Evolutionary conservation across 139 green algal genomes (phyloP), one percentile per base, ranked within the genome.

Genomic region (Chlorella sp.): DNA sequence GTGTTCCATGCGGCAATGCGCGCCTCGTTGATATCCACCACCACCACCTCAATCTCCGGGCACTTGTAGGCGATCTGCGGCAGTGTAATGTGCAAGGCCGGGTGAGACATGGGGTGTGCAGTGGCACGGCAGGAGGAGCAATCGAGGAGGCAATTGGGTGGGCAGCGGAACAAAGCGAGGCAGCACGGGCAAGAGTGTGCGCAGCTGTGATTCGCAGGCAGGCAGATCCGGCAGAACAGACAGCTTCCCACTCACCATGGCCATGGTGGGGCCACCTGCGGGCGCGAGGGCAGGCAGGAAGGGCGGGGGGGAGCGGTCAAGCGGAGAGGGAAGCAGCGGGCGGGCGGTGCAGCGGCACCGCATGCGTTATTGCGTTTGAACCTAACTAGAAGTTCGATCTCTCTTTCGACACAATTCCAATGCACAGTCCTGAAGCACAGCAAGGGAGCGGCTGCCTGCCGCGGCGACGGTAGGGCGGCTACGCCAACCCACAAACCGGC

Each of bases 1-100:
- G 94, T 97, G 94, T 99, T 99, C 98, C 98, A 99, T 9, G 98
- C 98, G 18, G 95, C 95, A 78, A 98, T 98, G 60, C 96, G 83
- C 3, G 91, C 82, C 90, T 97, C 89, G 78, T 98, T 95, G 81
- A 99, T 98, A 90, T 99, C 97, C 19, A 99, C 91, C 34, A 99
- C 98, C 7, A 96, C 94, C 53, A 99, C 98, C 93, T 98, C 91
- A 60, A 99, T 98, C 32, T 99, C 95, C 0, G 98, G 98, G 88
- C 97, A 99, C 91, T 99, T 99, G 36, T 97, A 89, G 53, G 98
- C 98, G 75, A 99, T 98, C 93, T 91, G 82, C 4, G 79, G 53
- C 15, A 16, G 36, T 11, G 69, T 34, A 26, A 40, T 64, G 24
- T 11, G 64, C 12, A 34, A 36, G n/a, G 37, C 76, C 53, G 57